Evolutionary conservation across 2,329 filamentous ascomycete species (phyloP), one percentile per base, ranked within the genome.

Genomic region (Fusarium lyarnte): DNA sequence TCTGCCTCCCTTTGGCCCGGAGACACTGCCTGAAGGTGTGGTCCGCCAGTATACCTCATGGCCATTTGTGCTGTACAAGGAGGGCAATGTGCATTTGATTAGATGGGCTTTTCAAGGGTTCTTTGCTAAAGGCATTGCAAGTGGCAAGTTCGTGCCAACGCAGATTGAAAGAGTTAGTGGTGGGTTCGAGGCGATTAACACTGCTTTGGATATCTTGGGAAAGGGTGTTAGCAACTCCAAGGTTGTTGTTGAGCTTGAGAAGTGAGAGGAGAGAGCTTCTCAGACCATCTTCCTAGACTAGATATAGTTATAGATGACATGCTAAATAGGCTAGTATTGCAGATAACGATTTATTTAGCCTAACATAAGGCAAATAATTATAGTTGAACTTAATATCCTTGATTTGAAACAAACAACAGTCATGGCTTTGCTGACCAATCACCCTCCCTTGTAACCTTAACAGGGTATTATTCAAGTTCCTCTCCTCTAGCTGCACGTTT

Each of bases 251-350:
- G 49, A 52, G 49, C 23, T 52, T 16, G 17, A 38, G 13, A 27
- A 52, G 47, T 52, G 6, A 49, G 5, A 33, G 9, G n/a, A 19
- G 8, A 4, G 12, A 8, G 11, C 13, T 7, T 19, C 2, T 4
- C 7, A 2, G 8, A 23, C 4, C 3, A 23, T 7, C 3, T 4
- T 49, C 4, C 2, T 23, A 23, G n/a, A 33, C 3, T 14, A 25
- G 8, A 14, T 5, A 19, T 2, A 31, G 27, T 19, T 49, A 10
- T 14, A 23, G n/a, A 13, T 23, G 8, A 19, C 3, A 1, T 33
- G 8, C 5, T 10, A n/a, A 19, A 33, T 13, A 23, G 3, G 19
- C 46, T 33, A 49, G 29, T 49, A n/a, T 33, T 49, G 1, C 11
- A 49, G 16, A 23, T 49, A 19, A 14, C 11, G 8, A 12, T 14